These are phyloP conservation scores for Geoglossum cookeanum DNA, from an alignment of 2,329 filamentous ascomycete species.

Conservation along the genomic window DNA sequence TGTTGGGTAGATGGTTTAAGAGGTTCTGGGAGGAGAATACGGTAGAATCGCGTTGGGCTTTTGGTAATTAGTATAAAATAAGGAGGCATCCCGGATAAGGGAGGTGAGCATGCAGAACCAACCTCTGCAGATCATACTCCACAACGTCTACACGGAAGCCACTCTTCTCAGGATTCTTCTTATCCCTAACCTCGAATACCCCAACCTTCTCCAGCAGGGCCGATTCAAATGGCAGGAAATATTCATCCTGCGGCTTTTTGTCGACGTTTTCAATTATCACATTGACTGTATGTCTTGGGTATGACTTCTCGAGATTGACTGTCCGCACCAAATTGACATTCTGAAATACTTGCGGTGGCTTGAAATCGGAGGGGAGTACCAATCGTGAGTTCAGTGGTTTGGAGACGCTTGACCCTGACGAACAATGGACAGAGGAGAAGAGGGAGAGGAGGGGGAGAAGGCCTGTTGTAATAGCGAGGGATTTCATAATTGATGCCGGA, in stretches of 20 bases:
- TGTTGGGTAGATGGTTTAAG: slow-evolving; percentile 60
- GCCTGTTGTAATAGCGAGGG: not conserved
- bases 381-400: slow-evolving; percentile 34
- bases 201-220: slow-evolving; percentile 60
- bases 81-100: not conserved
- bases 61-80: not conserved
- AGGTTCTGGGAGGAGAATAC: slow-evolving; percentile 56
- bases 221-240: slow-evolving; percentile 73
- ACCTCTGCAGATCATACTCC: slow-evolving; percentile 37
- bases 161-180: slow-evolving; percentile 52
- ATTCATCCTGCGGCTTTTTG: slow-evolving; percentile 61
- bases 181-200: slow-evolving; percentile 79
- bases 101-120: slow-evolving; percentile 24
- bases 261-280: slow-evolving; percentile 84
- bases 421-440: slow-evolving; percentile 16
- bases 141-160: slow-evolving; percentile 52
- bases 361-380: slow-evolving; percentile 39
- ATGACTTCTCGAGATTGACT: slow-evolving; percentile 85
- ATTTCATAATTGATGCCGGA: not conserved
- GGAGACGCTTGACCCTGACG: slow-evolving; percentile 37
- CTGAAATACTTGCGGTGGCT: slow-evolving; percentile 78
- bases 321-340: slow-evolving; percentile 82
- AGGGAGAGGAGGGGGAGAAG: not conserved
- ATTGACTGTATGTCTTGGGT: slow-evolving; percentile 77
- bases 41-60: slow-evolving; percentile 65